Conservation (phyloP, 768 basidiomycete genomes). For the Russula earlei region DNA sequence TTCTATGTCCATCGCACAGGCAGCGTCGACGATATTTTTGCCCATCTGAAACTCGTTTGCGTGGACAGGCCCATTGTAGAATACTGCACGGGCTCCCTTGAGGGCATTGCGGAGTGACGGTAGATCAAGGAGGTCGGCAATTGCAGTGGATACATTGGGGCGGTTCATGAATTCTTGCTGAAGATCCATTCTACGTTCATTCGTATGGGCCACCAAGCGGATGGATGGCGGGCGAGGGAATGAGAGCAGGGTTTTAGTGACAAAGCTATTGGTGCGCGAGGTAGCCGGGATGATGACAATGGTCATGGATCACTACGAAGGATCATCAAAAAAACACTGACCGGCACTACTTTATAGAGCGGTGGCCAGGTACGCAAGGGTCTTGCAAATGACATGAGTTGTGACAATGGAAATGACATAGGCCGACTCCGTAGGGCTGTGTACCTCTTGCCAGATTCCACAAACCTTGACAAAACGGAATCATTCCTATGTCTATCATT, state of each 20-base stretch:
- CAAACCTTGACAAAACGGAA: slow-evolving; percentile 13
- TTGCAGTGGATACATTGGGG: slow-evolving; percentile 8
- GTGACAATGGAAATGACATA: slow-evolving; percentile 9
- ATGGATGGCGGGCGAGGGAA: slow-evolving; percentile 15
- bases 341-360: slow-evolving; percentile 11
- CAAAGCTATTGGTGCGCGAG: slow-evolving; percentile 16
- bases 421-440: background rate
- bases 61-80: slow-evolving; percentile 16
- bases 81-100: slow-evolving; percentile 2
- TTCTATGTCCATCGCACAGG: slow-evolving; percentile 16
- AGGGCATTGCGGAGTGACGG: slow-evolving; percentile 6
- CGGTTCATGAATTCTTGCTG: background rate
- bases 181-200: background rate
- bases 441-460: background rate
- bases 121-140: slow-evolving; percentile 15
- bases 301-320: slow-evolving; percentile 8
- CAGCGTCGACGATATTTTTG: slow-evolving; percentile 18
- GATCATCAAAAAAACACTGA: background rate
- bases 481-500: background rate
- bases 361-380: background rate
- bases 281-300: slow-evolving; percentile 18
- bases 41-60: slow-evolving; percentile 14
- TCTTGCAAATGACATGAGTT: background rate
- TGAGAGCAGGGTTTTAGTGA: slow-evolving; percentile 13
- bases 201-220: slow-evolving; percentile 12